These are phyloP conservation scores for Xerocomellus amylosporus DNA, from an alignment of 768 basidiomycete species.

Conservation along the genomic window DNA sequence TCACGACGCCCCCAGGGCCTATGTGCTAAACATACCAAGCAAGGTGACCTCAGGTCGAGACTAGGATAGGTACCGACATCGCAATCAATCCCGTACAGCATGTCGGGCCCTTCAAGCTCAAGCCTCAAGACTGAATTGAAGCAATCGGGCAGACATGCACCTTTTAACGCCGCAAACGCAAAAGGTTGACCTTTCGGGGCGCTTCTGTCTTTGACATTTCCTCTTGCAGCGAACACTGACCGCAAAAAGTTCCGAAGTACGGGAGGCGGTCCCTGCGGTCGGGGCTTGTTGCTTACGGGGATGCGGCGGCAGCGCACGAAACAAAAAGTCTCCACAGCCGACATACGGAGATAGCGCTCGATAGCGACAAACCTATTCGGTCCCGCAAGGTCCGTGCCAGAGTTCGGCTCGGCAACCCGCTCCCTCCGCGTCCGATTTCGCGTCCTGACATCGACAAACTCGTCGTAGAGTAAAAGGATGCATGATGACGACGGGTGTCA, in stretches of 20 bases:
- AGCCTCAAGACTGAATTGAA: background rate
- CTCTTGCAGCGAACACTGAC: slow-evolving; percentile 2
- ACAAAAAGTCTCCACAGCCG: background rate
- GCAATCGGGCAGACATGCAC: slow-evolving; percentile 4
- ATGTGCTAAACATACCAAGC: background rate
- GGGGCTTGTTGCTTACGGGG: background rate
- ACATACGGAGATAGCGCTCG: background rate
- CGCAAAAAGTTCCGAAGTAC: background rate
- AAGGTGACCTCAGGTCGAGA: background rate
- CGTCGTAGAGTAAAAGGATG: background rate
- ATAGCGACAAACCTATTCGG: background rate
- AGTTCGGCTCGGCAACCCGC: background rate
- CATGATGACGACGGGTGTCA: background rate
- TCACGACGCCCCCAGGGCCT: background rate
- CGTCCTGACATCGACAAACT: background rate
- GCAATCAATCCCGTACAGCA: background rate
- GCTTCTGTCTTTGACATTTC: slow-evolving; percentile 4
- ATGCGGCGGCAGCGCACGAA: background rate
- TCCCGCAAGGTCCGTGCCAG: background rate
- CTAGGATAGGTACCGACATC: background rate
- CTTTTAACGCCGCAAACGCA: background rate
- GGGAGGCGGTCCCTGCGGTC: background rate
- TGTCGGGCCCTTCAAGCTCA: too few species aligned
- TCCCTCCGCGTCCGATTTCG: background rate
- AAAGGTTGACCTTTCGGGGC: background rate